Percentiles rank a stretch among this genome's conserved stretches.
These are phyloP conservation scores for Candida awuae DNA, from an alignment of 805 yeast species.

Conservation along the genomic window DNA sequence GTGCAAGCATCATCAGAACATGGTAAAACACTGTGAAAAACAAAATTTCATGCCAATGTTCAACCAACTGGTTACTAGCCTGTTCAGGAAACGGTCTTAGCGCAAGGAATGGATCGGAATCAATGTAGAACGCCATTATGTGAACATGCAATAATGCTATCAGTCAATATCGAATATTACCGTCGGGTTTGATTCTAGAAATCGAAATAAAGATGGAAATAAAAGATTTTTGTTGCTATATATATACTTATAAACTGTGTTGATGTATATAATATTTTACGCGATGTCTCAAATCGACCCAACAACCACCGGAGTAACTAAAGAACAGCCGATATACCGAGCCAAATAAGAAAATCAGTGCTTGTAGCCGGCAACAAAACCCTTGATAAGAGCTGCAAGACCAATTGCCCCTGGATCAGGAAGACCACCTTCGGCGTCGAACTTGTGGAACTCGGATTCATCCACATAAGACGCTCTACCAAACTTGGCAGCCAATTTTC, in stretches of 20 bases:
- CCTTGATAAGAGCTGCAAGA: constrained; percentile 35
- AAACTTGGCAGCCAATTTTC: constrained; percentile 69
- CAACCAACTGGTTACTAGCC: constrained; percentile 35
- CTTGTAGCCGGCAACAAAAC: constrained; percentile 23
- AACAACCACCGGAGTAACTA: too few species aligned
- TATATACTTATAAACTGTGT: too few species aligned
- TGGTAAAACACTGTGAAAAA: constrained; percentile 55
- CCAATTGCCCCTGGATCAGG: constrained; percentile 98
- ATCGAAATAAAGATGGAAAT: too few species aligned
- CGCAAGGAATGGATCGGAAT: constrained; percentile 37
- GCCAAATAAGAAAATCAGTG: too few species aligned
- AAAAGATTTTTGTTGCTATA: too few species aligned
- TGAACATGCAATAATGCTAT: too few species aligned
- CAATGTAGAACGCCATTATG: constrained; percentile 18
- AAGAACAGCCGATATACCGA: too few species aligned
- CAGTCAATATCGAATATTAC: too few species aligned
- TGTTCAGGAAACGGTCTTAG: constrained; percentile 39
- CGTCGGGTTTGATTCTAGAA: too few species aligned
- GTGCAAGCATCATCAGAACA: constrained; percentile 43
- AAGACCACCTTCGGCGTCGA: constrained; percentile 55
- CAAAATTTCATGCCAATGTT: constrained; percentile 73
- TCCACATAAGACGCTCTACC: constrained; percentile 91
- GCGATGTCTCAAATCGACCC: too few species aligned
- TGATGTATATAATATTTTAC: too few species aligned
- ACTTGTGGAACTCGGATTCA: constrained; percentile 45